phyloP scores from a whole-genome alignment of 1,284 basidiomycete species.

The Cryptococcus sp. region DNA sequence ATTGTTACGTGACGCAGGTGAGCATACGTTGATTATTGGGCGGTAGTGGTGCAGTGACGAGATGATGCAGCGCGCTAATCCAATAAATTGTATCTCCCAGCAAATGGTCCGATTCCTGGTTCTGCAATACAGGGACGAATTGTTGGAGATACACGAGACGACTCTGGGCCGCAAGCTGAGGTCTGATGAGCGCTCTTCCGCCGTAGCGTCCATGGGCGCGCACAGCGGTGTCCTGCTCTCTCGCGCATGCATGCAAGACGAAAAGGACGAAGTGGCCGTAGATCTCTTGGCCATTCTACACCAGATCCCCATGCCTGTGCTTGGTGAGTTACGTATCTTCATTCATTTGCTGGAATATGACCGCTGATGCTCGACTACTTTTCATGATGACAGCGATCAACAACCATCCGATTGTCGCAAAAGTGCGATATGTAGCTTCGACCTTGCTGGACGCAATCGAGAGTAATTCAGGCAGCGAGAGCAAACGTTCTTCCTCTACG shows the following conservation, averaged over 20 bases:
- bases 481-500: neutral
- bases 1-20: conserved; percentile 46
- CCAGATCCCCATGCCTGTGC: conserved; percentile 37
- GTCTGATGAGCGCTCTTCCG: neutral
- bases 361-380: neutral
- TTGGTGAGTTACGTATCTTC: conserved; percentile 26
- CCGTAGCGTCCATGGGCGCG: neutral
- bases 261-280: conserved; percentile 16
- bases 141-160: conserved; percentile 12
- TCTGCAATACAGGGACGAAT: conserved; percentile 40
- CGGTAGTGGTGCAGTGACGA: neutral
- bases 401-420: conserved; percentile 70
- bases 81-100: neutral
- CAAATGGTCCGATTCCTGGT: conserved; percentile 45
- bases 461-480: neutral
- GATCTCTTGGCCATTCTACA: conserved; percentile 36
- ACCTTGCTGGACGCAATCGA: conserved; percentile 77
- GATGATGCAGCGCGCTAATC: neutral
- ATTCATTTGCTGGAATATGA: neutral
- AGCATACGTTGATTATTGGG: neutral
- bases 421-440: conserved; percentile 85
- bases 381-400: conserved; percentile 61
- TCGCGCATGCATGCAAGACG: neutral
- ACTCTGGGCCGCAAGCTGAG: neutral
- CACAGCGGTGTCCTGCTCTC: neutral